phyloP scores from a whole-genome alignment of 305 asterid genomes.

The Coffea humblotiana region DNA sequence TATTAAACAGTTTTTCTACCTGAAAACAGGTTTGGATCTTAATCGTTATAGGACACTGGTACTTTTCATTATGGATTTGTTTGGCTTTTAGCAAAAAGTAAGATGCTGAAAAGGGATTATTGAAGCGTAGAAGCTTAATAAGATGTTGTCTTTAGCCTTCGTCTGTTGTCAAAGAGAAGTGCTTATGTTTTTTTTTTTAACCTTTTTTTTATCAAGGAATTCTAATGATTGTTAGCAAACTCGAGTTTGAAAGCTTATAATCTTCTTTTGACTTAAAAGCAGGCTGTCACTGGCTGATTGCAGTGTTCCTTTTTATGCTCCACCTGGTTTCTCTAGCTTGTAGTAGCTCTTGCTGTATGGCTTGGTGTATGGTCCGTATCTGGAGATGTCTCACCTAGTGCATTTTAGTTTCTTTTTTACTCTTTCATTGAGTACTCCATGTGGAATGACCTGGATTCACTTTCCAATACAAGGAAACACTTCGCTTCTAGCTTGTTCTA shows the following conservation, averaged over 20 bases:
- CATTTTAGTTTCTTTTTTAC: not conserved
- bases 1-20: not conserved
- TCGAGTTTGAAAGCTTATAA: not conserved
- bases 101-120: not conserved
- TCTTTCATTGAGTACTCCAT: not conserved
- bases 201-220: not conserved
- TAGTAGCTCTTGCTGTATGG: not conserved
- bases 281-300: not conserved
- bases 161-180: not conserved
- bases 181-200: not conserved
- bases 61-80: not conserved
- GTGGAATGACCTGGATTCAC: not conserved
- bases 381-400: not conserved
- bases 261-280: not conserved
- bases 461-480: not conserved
- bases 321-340: not conserved
- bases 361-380: not conserved
- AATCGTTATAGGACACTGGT: not conserved
- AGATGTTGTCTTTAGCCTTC: not conserved
- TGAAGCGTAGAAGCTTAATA: not conserved
- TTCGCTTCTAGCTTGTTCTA: not conserved
- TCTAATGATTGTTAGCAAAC: not conserved
- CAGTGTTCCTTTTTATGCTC: not conserved
- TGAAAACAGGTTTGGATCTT: not conserved
- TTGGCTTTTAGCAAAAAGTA: not conserved